Evolutionary conservation across 108 stramenopile genomes (phyloP), one percentile per base, ranked within the genome.

Genomic region (Cylindrotheca closterium): DNA sequence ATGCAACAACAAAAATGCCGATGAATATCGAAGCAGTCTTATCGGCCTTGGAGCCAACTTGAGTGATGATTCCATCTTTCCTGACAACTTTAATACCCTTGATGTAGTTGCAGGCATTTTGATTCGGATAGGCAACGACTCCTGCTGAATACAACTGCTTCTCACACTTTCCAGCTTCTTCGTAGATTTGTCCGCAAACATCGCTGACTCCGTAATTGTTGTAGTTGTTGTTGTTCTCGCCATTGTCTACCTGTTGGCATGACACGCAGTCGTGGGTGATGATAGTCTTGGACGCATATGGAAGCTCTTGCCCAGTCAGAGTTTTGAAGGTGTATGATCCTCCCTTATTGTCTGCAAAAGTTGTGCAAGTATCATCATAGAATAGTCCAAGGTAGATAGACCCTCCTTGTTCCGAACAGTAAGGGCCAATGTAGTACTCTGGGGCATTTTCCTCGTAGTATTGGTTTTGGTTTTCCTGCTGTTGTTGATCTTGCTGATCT

Each of bases 81-180:
- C 85, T 71, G 19, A 78, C 70, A 47, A 90, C 82, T 71, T 81
- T 84, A 74, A 93, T 87, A 46, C 92, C 92, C 37, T 80, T 62
- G 74, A 93, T 88, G 79, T 86, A 93, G 65, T 73, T 86, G 74
- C 92, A 93, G 22, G 83, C 92, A 54, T 83, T 77, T 47, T 81
- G 68, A 74, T 90, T 90, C 59, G 78, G 58, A 47, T 71, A 30
- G 24, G 26, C 26, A 25, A 74, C 30, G 58, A 63, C 56, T 62
- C 70, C 70, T 25, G 60, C 33, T 30, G 60, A 34, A 17, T 59
- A 51, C n/a, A 92, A 72, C 27, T 56, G 37, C 12, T 71, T 45
- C 60, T 93, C 91, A 74, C 91, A 93, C 74, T 93, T 93, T 62
- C 91, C 91, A 19, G 91, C 71, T 32, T 24, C 56, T 10, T 64